Evolutionary conservation across 2,329 filamentous ascomycete species (phyloP), one percentile per base, ranked within the genome.

Genomic region (Colletotrichum siamense): DNA sequence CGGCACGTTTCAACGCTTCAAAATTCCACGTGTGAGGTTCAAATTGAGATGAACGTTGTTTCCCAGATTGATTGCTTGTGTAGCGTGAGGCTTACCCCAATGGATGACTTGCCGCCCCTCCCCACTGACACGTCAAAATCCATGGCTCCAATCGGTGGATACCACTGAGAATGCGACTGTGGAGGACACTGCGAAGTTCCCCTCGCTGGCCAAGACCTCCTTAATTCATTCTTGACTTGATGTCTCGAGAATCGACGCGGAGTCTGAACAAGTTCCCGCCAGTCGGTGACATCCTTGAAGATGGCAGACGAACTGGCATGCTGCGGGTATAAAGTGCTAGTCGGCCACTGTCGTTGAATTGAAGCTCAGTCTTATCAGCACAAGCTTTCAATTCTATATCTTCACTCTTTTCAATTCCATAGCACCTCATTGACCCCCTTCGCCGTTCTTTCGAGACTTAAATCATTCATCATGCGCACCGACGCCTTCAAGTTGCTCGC

Each of bases 171-270:
- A 36, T 30, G 22, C 26, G n/a, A 49, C 18, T 62, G 68, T 52
- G 68, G 61, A 67, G 68, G 68, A 73, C 22, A n/a, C 36, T 32
- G 34, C 24, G 16, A 24, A 62, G n/a, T 18, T 63, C 34, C 67
- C 36, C 34, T 67, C 30, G 34, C 3, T 13, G 24, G 68, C 73
- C 73, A 75, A 71, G 73, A 71, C 68, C 73, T 71, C 73, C 73
- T 71, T 75, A 67, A 75, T 72, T 63, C 68, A 15, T 32, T 52
- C n/a, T 55, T 12, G 6, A 39, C 30, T 30, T 26, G 36, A 24
- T 18, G 30, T 55, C 34, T 30, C 16, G 28, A 66, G 67, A 64
- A 34, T 49, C 22, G 10, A 4, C 15, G 13, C 30, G 12, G 12
- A 34, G 13, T 8, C 15, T 26, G n/a, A 24, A 49, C 22, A 12